Evolutionary conservation across 345 rosid species (phyloP), one percentile per base, ranked within the genome.

Genomic region (Salix suchowensis): DNA sequence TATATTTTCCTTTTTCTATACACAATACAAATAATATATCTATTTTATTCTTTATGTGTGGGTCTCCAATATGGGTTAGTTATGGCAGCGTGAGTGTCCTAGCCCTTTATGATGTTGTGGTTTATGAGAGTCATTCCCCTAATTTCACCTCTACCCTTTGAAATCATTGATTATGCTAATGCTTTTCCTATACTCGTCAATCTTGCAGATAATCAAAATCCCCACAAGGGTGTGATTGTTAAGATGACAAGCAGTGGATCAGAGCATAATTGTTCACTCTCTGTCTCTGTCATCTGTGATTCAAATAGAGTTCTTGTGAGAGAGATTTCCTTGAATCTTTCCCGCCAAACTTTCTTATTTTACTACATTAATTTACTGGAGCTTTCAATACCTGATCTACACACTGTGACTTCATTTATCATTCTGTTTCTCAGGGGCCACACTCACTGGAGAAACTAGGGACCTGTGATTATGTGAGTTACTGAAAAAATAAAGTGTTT

Each of bases 201-300:
- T 74, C 64, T 44, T 66, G 74, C 87, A 96, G 98, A 96, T 85
- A 70, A 85, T 67, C 75, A 81, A 74, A 88, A 92, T 86, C 99
- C 97, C 32, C 84, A 85, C 74, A 89, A 81, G 78, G 99, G 97
- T 76, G 92, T 96, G 76, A 80, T 78, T 85, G 89, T 94, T 79
- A 92, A 83, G 82, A 92, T 94, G 93, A 87, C 88, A 74, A 75
- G 75, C 79, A 71, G 70, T 73, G 80, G 81, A 69, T 73, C 74
- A 42, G 79, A 79, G 75, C 54, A 65, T 44, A 85, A 85, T 67
- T 96, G 99, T 82, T 92, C 99, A 3, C 94, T 96, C 68, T 86
- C 97, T 48, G 92, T 94, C 30, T 88, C 94, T 74, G 84, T 96
- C 76, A 67, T 88, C 62, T 96, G 99, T 82, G 90, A 92, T 85